These are phyloP conservation scores for Penicillium polonicum DNA, from an alignment of 2,329 filamentous ascomycete species.

Conservation along the genomic window DNA sequence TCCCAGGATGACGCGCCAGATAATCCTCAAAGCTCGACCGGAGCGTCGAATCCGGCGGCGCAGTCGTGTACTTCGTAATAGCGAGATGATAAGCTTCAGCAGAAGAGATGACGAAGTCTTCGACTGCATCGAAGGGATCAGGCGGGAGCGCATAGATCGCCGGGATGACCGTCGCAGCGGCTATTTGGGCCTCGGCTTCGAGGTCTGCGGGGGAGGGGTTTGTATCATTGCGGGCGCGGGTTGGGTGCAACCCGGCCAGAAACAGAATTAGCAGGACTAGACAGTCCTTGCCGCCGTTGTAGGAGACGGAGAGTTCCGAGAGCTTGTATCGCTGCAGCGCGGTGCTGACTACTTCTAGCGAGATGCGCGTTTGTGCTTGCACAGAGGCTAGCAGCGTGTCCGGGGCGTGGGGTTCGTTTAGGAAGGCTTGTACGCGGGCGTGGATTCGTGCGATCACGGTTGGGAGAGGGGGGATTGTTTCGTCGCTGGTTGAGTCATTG, in stretches of 20 bases:
- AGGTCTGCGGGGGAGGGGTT: constrained; percentile 39
- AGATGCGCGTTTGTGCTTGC: constrained; percentile 71
- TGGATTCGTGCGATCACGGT: constrained; percentile 65
- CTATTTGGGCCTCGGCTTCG: constrained; percentile 8
- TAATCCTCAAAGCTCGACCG: constrained; percentile 77
- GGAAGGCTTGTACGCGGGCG: constrained; percentile 61
- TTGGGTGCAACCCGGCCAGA: constrained; percentile 60
- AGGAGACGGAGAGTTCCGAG: constrained; percentile 80
- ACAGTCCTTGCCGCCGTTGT: constrained; percentile 98
- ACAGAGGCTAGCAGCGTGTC: constrained; percentile 59
- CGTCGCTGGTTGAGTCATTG: constrained; percentile 1
- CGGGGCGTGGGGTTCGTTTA: constrained; percentile 58
- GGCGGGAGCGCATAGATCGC: constrained; percentile 85
- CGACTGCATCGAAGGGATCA: constrained; percentile 82
- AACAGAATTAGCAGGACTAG: constrained; percentile 87
- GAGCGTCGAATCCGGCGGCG: constrained; percentile 60
- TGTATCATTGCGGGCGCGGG: constrained; percentile 2
- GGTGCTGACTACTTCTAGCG: constrained; percentile 71
- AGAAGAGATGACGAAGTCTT: constrained; percentile 73
- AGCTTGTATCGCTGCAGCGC: constrained; percentile 75
- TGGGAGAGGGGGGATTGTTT: constrained; percentile 42
- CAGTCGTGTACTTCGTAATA: constrained; percentile 68
- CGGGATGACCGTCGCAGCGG: constrained; percentile 54
- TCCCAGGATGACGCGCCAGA: constrained; percentile 50
- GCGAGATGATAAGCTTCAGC: constrained; percentile 70